Conservation (phyloP, 2,329 filamentous ascomycete genomes). For the Colletotrichum tropicicola region DNA sequence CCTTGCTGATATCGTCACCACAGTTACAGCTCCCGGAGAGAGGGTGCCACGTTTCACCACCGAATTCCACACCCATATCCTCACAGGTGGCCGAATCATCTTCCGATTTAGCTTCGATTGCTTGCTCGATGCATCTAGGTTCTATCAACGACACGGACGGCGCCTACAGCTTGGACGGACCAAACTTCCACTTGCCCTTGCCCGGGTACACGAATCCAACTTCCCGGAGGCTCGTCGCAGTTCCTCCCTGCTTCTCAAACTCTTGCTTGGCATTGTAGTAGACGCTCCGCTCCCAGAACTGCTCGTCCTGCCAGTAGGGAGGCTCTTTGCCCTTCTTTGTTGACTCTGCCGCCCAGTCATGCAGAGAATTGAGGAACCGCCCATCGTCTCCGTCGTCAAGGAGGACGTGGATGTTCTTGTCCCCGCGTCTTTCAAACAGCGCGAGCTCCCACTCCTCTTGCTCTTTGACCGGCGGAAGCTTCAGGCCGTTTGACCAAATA, state of each 20-base stretch:
- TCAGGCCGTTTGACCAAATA: constrained; percentile 77
- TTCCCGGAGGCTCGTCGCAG: constrained; percentile 67
- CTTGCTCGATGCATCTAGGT: not conserved
- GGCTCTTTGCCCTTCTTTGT: constrained; percentile 70
- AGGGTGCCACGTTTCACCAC: not conserved
- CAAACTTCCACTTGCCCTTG: constrained; percentile 13
- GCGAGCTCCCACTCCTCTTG: constrained; percentile 77
- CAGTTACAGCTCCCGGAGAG: not conserved
- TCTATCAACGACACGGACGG: not conserved
- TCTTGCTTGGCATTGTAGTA: constrained; percentile 76
- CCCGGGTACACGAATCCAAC: constrained; percentile 31
- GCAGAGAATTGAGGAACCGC: constrained; percentile 74
- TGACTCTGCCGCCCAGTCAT: constrained; percentile 66
- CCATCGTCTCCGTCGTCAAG: constrained; percentile 68
- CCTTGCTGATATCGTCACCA: not conserved
- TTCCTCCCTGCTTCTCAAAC: constrained; percentile 73
- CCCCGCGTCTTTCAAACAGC: constrained; percentile 58
- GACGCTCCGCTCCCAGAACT: constrained; percentile 76
- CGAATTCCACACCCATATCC: not conserved
- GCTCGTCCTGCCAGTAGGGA: constrained; percentile 74
- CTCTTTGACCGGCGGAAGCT: constrained; percentile 66
- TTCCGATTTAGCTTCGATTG: too few relatives aligned
- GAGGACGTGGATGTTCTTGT: constrained; percentile 53
- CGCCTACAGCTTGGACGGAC: constrained; percentile 4
- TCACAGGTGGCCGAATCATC: not conserved